phyloP scores from a whole-genome alignment of 2,329 filamentous ascomycete species.

The Cercospora sp. region DNA sequence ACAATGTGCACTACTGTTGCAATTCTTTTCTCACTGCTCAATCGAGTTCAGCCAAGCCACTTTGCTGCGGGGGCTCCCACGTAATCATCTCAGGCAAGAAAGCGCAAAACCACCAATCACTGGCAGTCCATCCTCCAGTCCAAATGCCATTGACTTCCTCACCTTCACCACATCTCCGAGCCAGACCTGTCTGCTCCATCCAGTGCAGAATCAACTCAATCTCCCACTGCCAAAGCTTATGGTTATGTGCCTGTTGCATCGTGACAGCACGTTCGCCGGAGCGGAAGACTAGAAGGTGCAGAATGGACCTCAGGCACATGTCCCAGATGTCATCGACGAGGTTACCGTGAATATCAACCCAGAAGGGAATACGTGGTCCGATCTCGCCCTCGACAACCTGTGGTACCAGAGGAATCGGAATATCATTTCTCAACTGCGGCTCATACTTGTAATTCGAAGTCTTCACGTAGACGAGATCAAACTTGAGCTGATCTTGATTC shows the following conservation, averaged over 20 bases:
- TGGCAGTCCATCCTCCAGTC: conserved; percentile 46
- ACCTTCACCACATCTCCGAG: conserved; percentile 46
- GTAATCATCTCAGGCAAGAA: conserved; percentile 32
- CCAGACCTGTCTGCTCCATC: conserved; percentile 56
- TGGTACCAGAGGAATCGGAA: conserved; percentile 34
- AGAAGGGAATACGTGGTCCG: conserved; percentile 60
- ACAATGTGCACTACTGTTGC: neutral
- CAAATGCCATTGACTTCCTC: conserved; percentile 36
- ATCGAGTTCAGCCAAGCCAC: conserved; percentile 2
- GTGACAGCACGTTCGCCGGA: conserved; percentile 57
- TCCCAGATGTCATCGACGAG: conserved; percentile 63
- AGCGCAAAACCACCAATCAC: conserved; percentile 69
- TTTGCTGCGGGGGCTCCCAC: conserved; percentile 26
- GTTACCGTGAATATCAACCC: conserved; percentile 68
- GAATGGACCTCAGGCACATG: conserved; percentile 61
- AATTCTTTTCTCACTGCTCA: neutral
- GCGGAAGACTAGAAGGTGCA: conserved; percentile 63
- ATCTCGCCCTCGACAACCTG: conserved; percentile 21
- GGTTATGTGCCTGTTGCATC: conserved; percentile 58
- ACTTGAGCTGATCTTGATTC: conserved; percentile 65
- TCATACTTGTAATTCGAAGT: conserved; percentile 60
- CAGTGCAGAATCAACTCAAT: conserved; percentile 60
- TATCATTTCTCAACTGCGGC: conserved; percentile 50
- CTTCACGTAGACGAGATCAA: conserved; percentile 60
- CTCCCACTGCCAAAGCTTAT: conserved; percentile 64